phyloP scores from a whole-genome alignment of 257 asterid species.

The Solanum phureja region DNA sequence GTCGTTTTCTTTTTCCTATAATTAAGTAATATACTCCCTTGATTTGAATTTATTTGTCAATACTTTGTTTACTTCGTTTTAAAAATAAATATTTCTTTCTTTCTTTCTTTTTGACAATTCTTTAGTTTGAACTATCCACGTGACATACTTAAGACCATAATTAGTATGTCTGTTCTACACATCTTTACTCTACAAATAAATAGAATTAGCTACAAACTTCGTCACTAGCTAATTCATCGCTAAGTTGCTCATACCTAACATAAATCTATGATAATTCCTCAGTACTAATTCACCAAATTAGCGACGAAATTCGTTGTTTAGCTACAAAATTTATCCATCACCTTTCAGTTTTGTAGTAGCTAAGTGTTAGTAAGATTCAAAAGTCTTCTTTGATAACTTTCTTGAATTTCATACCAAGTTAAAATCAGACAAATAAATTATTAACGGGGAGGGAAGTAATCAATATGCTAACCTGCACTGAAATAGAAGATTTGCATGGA shows the following conservation, averaged over 20 bases:
- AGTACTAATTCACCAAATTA: not conserved
- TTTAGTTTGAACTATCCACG: not conserved
- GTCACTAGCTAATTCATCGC: not conserved
- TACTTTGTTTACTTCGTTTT: not conserved
- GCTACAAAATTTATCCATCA: too few relatives aligned
- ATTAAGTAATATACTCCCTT: not conserved
- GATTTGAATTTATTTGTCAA: not conserved
- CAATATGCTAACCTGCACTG: slow-evolving; percentile 15
- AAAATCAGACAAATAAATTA: not conserved
- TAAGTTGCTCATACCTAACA: not conserved
- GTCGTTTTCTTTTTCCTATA: not conserved
- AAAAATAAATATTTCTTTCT: not conserved
- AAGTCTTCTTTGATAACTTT: not conserved
- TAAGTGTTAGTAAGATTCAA: too few relatives aligned
- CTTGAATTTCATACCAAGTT: not conserved
- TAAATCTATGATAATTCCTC: not conserved
- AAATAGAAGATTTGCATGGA: slow-evolving; percentile 27
- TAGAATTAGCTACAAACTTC: not conserved
- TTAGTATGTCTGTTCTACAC: not conserved
- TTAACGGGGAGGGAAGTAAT: not conserved
- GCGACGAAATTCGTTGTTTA: not conserved
- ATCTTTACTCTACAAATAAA: not conserved
- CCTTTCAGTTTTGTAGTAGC: too few relatives aligned
- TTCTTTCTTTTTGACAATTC: not conserved
- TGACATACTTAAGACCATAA: not conserved